Evolutionary conservation across 768 basidiomycete species (phyloP), one percentile per base, ranked within the genome.

Genomic region (Mycena venus): DNA sequence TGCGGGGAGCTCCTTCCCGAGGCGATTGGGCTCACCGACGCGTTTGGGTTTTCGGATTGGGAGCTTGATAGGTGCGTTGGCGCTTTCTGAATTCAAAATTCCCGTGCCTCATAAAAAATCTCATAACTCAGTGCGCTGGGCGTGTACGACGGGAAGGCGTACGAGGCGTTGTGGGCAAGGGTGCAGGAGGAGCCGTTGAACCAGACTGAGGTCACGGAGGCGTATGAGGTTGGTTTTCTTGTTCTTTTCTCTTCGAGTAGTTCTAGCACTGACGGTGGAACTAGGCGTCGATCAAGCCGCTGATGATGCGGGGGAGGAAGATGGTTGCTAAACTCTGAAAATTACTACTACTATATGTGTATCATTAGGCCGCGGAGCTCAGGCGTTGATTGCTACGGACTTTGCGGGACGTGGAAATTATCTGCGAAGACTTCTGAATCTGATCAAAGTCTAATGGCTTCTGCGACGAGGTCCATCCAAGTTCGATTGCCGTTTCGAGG

Each of bases 21-120:
- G 70, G 89, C 88, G 7, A 90, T 95, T 65, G 92, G 91, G 0
- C 82, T 95, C 65, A 91, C 88, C 7, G 94, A 95, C 79, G 90
- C 92, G 4, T 94, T 95, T 79, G 92, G 90, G 0, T 93, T 94
- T 76, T 87, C 90, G 0, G 93, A 95, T 77, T 95, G 92, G 91
- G 90, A 94, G 63, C 83, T 95, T 21, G 89, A 94, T 75, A 93
- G 92, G 91, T 91, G 60, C 19, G 85, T 15, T 38, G 11, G 12
- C 31, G 19, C 0, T 10, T 9, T 55, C 23, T 17, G n/a, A n/a
- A n/a, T n/a, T 19, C 21, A 17, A 1, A 15, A 23, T 34, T 38
- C 34, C 12, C 19, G 12, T n/a, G n/a, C n/a, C n/a, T n/a, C n/a
- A n/a, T n/a, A n/a, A n/a, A n/a, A n/a, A n/a, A n/a, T n/a, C n/a